Conservation (phyloP, 495 filamentous ascomycete species). For the Lasiosphaeria hispida region DNA sequence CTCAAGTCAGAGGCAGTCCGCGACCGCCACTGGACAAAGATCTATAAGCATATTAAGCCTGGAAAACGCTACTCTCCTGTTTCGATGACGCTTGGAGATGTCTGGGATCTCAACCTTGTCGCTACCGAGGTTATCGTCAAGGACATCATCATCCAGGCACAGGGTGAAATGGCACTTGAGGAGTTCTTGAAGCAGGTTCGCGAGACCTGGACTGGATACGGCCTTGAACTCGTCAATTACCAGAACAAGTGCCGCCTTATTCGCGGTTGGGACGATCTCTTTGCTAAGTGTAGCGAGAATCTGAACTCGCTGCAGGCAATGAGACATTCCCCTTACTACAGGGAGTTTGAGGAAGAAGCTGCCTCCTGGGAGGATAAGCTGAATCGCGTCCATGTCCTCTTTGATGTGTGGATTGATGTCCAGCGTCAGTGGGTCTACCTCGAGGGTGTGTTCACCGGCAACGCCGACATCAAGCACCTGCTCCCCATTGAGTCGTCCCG, state of each 20-base stretch:
- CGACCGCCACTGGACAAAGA: slow-evolving; percentile 94
- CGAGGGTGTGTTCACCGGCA: slow-evolving; percentile 97
- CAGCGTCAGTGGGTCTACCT: slow-evolving; percentile 99
- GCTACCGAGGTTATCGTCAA: slow-evolving; percentile 82
- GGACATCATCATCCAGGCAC: slow-evolving; percentile 90
- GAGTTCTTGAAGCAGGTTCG: slow-evolving; percentile 97
- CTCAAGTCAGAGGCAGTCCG: slow-evolving; percentile 96
- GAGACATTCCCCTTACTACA: slow-evolving; percentile 98
- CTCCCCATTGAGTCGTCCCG: slow-evolving; percentile 92
- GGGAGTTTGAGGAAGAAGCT: slow-evolving; percentile 97
- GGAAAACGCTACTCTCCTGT: slow-evolving; percentile 85
- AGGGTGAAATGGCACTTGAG: slow-evolving; percentile 97
- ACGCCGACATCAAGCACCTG: slow-evolving; percentile 97
- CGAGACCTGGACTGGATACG: slow-evolving; percentile 93
- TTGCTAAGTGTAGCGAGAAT: slow-evolving; percentile 97
- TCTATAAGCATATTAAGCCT: slow-evolving; percentile 91
- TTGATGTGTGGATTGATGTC: slow-evolving; percentile 99
- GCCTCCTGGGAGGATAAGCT: slow-evolving; percentile 96
- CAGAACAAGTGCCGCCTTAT: slow-evolving; percentile 97
- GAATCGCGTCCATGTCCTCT: slow-evolving; percentile 93
- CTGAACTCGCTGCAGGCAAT: slow-evolving; percentile 96
- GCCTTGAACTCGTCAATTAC: slow-evolving; percentile 91
- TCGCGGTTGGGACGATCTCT: slow-evolving; percentile 96
- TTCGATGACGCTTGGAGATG: slow-evolving; percentile 92
- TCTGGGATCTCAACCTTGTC: slow-evolving; percentile 92